Base-by-base conservation (phyloP, 768 basidiomycete genomes). In the Naganishia vaughanmartiniae region DNA sequence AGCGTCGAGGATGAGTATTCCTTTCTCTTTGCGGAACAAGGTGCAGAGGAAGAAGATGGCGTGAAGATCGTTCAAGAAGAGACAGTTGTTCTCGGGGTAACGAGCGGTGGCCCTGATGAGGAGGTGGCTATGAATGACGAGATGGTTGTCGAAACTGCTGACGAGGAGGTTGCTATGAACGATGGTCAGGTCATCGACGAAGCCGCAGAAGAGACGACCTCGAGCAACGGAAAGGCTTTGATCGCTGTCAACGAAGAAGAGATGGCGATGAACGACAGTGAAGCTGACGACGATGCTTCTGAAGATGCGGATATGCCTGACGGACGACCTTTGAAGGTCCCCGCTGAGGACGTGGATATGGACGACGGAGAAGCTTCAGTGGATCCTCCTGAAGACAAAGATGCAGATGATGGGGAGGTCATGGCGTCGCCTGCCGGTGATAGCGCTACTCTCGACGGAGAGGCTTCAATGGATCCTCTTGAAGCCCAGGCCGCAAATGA, bases 1-100 rank as follows among this genome's bases (percentile, higher is more conserved):
- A 51, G 24, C 42, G 30, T 63, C 26, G 14, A 39, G 33, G 57
- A 58, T 34, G 17, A 63, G 60, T 63, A 63, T 63, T 63, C 60
- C 10, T 45, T 63, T 45, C 60, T 63, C 7, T 45, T 63, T 30
- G 31, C 17, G 10, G 39, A 21, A 26, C 39, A 45, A 30, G 42
- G 46, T 30, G 31, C 17, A 14, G 39, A 21, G 14, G 24, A 45
- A 30, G 42, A 63, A 21, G 60, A 63, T 3, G 30, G 12, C 54
- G 42, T 42, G 39, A n/a, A 15, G 24, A 15, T 21, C n/a, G 26
- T 26, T 0, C 60, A 30, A 36, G 57, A 24, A 17, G 57, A 58
- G n/a, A 36, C 30, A 3, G 36, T 58, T 21, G 57, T 34, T 24
- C 33, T 58, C 34, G 34, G 33, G 6, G 33, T 15, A 17, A 9